Evolutionary conservation across 78 protist species (phyloP), one percentile per base, ranked within the genome.

Genomic region (Chrysochromulina tobinii): DNA sequence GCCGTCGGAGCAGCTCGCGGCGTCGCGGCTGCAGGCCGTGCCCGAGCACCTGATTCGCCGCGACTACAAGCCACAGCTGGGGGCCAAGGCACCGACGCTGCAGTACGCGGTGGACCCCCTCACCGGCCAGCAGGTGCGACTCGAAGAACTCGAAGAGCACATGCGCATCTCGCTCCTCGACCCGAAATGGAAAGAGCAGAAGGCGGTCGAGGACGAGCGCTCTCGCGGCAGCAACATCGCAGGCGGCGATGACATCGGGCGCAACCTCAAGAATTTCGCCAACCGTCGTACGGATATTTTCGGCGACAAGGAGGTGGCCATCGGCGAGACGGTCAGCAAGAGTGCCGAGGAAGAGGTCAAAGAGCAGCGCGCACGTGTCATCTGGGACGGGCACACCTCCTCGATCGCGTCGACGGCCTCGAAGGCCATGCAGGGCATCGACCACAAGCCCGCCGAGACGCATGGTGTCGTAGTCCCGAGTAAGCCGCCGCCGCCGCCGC

Each of bases 121-220:
- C 67, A 66, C 91, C 55, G 90, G 91, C 17, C 89, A 92, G 88
- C 84, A 59, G 64, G 88, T 88, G 85, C 90, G 64, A 50, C 75
- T 92, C n/a, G 95, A 89, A 5, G 96, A 96, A 61, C 88, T 96
- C 94, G 95, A 88, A 18, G 96, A 96, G 92, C 98, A 96, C 88
- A 93, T 94, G 96, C 91, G 95, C 51, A 94, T 95, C 81, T 96
- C 95, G 53, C 87, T 96, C 81, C 87, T 96, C 64, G 94, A 89
- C 73, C 96, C 94, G 54, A 81, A 90, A 68, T 86, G 91, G 91
- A 20, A 20, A n/a, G 94, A 89, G 25, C 87, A 92, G 94, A 90
- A 90, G 89, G 68, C 81, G 66, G 64, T 48, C 59, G 66, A 4
- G 17, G 75, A 61, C 68, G 58, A 61, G 50, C 23, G 17, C 53